A percentile compares a stretch with the other conserved stretches of the same genome.
These are phyloP conservation scores for Neltuma alba DNA, from an alignment of 306 rosid species.

Conservation along the genomic window DNA sequence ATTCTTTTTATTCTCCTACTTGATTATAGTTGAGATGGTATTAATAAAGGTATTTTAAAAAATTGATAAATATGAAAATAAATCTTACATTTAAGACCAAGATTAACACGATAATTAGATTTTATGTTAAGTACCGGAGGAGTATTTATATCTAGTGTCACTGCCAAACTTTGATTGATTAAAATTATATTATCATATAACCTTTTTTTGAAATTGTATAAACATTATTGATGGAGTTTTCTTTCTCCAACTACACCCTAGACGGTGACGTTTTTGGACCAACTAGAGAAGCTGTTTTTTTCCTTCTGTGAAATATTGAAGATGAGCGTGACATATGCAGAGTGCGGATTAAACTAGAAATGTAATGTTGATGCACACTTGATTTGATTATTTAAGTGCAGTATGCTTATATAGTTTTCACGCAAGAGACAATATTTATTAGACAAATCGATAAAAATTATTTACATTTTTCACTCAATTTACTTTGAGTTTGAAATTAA, in stretches of 20 bases:
- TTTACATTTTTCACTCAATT: too few relatives aligned
- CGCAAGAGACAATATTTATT: too few relatives aligned
- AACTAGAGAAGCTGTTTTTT: conserved; percentile 32
- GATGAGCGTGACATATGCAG: not conserved
- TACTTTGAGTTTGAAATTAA: too few relatives aligned
- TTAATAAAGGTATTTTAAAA: too few relatives aligned
- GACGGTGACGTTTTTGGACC: conserved; percentile 46
- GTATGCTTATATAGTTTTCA: not conserved
- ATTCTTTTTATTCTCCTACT: too few relatives aligned
- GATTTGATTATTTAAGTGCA: not conserved
- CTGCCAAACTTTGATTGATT: conserved; percentile 41
- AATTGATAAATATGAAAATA: too few relatives aligned
- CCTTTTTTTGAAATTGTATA: conserved; percentile 9
- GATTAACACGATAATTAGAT: too few relatives aligned
- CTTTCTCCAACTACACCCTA: conserved; percentile 24
- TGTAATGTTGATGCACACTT: not conserved
- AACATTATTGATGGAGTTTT: conserved; percentile 34
- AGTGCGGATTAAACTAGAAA: not conserved
- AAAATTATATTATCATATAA: conserved; percentile 18
- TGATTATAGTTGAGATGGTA: too few relatives aligned
- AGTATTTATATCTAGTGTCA: too few relatives aligned
- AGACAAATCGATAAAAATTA: too few relatives aligned
- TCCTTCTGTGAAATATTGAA: conserved; percentile 18
- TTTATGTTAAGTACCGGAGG: too few relatives aligned
- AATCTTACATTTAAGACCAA: too few relatives aligned